Evolutionary conservation across 768 basidiomycete genomes (phyloP), one percentile per base, ranked within the genome.

Genomic region (Boletus rubroflammeus): DNA sequence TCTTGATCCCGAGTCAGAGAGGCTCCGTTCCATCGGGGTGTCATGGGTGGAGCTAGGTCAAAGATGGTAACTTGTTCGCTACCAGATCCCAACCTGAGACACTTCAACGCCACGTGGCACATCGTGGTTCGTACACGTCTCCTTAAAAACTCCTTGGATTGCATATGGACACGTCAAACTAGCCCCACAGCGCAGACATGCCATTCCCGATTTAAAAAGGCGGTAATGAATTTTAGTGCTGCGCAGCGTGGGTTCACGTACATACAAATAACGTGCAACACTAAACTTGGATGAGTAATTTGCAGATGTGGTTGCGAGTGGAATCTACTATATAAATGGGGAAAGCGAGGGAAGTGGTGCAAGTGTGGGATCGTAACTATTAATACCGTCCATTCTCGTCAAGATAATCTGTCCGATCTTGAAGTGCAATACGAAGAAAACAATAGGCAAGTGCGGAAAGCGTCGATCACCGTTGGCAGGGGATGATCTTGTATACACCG

Each of bases 361-460:
- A 7, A 19, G 23, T 34, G 17, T 57, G 42, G 11, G 5, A 21
- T 28, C 4, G 46, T 32, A n/a, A n/a, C 13, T 47, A 51, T 50
- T 38, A 41, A 41, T 21, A 54, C 32, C 35, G 55, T 60, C 61
- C 50, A 31, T 62, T 48, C 46, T 29, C 10, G 17, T 50, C 41
- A 38, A 38, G 51, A 19, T 21, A 39, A 31, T 48, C 35, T n/a
- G 48, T 56, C 50, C 48, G 19, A 52, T n/a, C n/a, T 29, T 53
- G n/a, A 3, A 25, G n/a, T 50, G 31, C 25, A 39, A 49, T 53
- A 51, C 50, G 47, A 50, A 25, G 28, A 17, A 46, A 36, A 48
- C 43, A 29, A 44, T 14, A 39, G 29, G 8, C 36, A 47, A 44
- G 43, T 49, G 17, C 21, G 36, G 32, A 50, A 32, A 39, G 48